phyloP scores from a whole-genome alignment of 148 eudicot genomes.

The Chenopodium formosanum region DNA sequence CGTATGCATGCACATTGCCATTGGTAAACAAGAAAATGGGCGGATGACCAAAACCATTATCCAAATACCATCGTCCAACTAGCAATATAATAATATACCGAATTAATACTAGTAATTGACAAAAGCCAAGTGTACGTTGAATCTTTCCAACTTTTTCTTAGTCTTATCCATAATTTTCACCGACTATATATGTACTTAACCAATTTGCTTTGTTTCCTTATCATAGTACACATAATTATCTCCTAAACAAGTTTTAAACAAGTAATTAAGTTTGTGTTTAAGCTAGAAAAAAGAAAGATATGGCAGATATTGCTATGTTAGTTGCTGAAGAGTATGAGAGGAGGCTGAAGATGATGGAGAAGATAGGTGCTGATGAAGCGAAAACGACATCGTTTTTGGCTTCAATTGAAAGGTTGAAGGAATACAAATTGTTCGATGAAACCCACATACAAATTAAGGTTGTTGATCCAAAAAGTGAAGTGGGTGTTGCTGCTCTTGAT shows the following conservation, averaged over 20 bases:
- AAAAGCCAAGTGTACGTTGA: background rate
- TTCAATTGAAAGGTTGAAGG: slow-evolving; percentile 18
- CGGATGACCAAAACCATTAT: background rate
- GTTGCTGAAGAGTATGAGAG: slow-evolving; percentile 90
- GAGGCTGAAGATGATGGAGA: slow-evolving; percentile 48
- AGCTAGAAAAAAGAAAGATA: slow-evolving; percentile 13
- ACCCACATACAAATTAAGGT: slow-evolving; percentile 14
- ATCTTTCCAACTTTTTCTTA: background rate
- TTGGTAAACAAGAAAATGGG: background rate
- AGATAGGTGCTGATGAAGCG: slow-evolving; percentile 19
- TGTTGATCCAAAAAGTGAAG: slow-evolving; percentile 44
- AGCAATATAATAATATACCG: background rate
- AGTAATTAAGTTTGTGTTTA: background rate
- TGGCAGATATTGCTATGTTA: slow-evolving; percentile 87
- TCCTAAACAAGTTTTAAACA: background rate
- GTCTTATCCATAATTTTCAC: background rate
- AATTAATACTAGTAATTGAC: background rate
- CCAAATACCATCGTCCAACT: background rate
- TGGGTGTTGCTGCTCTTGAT: slow-evolving; percentile 53
- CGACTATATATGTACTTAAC: background rate
- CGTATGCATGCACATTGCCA: slow-evolving; percentile 1
- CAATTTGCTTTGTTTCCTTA: background rate
- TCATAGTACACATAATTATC: background rate
- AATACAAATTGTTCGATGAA: slow-evolving; percentile 16
- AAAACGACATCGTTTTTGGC: slow-evolving; percentile 6